A percentile compares a stretch with the other conserved stretches of the same genome.
These are phyloP conservation scores for Ramalina peruviana DNA, from an alignment of 495 filamentous ascomycete species.

Conservation along the genomic window DNA sequence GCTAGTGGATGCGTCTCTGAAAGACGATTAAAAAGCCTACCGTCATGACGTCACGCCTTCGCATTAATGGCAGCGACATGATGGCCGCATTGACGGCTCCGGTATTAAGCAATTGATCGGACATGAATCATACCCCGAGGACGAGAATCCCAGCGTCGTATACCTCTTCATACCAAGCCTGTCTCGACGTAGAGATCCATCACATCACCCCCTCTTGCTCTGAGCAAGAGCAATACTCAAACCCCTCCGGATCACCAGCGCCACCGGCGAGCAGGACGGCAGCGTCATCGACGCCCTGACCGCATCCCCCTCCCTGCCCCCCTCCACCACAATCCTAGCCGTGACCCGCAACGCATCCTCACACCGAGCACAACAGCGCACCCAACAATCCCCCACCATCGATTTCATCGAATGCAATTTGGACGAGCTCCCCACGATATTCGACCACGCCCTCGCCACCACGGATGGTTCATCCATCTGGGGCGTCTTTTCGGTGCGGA, in stretches of 20 bases:
- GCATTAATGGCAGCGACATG: no score
- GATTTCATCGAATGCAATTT: slow-evolving; percentile 46
- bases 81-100: no score
- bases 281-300: slow-evolving; percentile 45
- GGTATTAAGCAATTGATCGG: no score
- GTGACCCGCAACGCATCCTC: slow-evolving; percentile 49
- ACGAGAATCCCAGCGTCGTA: no score
- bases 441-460: slow-evolving; percentile 32
- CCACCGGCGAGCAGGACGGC: slow-evolving; percentile 60
- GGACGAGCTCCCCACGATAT: slow-evolving; percentile 35
- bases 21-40: no score
- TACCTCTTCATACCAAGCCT: no score
- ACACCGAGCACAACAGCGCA: slow-evolving; percentile 36
- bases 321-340: slow-evolving; percentile 48
- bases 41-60: no score
- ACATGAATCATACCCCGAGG: no score
- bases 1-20: no score
- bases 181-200: no score
- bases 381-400: slow-evolving; percentile 28
- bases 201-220: no score
- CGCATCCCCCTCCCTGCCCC: slow-evolving; percentile 14
- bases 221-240: background rate
- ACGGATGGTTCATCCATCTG: slow-evolving; percentile 25
- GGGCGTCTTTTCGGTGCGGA: slow-evolving; percentile 37
- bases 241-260: slow-evolving; percentile 49